A percentile compares a stretch with the other conserved stretches of the same genome.
Evolutionary conservation across 2,329 filamentous ascomycete genomes (phyloP).

Genomic region (Blastomyces parvus): DNA sequence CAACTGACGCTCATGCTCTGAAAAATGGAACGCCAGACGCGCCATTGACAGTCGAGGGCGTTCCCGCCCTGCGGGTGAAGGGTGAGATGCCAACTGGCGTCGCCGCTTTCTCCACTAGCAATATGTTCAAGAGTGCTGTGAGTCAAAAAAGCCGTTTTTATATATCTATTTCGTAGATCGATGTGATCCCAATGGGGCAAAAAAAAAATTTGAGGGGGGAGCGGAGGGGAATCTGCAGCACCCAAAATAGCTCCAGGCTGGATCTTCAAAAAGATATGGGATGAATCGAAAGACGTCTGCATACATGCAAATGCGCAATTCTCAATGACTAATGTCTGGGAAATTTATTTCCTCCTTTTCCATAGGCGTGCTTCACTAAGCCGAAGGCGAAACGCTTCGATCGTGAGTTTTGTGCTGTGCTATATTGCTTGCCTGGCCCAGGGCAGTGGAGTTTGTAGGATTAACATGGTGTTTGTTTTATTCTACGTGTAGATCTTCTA

Average conservation of each 20-base stretch:
- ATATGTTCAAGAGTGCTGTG: slow-evolving; percentile 72
- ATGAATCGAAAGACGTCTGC: neutral
- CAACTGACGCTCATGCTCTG: neutral
- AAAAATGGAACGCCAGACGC: neutral
- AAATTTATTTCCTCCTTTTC: neutral
- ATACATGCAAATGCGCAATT: neutral
- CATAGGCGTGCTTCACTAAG: slow-evolving; percentile 45
- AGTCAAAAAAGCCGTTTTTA: slow-evolving; percentile 19
- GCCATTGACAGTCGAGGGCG: slow-evolving; percentile 54
- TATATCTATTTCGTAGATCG: neutral
- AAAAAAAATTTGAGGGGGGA: too few species aligned
- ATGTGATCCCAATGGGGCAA: neutral
- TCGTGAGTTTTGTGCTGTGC: slow-evolving; percentile 55
- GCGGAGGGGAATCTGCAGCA: too few species aligned
- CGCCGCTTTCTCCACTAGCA: slow-evolving; percentile 66
- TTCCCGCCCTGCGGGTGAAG: slow-evolving; percentile 60
- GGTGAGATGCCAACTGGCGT: slow-evolving; percentile 64
- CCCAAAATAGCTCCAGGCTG: too few species aligned
- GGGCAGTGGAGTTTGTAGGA: neutral
- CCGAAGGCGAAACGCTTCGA: slow-evolving; percentile 77
- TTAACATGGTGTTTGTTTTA: slow-evolving; percentile 8
- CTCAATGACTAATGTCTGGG: neutral
- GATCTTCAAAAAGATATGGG: neutral
- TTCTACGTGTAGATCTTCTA: slow-evolving; percentile 41
- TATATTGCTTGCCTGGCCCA: neutral